Evolutionary conservation across 2,329 filamentous ascomycete genomes (phyloP), one percentile per base, ranked within the genome.

Genomic region (Colletotrichum musae): DNA sequence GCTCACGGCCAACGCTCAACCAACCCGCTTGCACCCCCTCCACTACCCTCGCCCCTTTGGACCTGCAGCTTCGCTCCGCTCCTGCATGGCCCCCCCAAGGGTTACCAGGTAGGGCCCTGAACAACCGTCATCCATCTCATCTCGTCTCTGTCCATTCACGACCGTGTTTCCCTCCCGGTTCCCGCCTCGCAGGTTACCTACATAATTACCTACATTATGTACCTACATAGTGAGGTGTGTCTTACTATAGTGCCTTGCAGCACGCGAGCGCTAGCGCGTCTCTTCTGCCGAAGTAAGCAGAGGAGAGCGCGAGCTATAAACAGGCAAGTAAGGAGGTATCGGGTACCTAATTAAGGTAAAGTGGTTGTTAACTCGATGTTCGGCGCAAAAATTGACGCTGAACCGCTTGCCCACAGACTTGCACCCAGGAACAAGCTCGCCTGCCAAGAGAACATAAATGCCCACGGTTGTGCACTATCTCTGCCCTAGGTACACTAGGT

Each of bases 51-150:
- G 32, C 32, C 41, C 50, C 61, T 66, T 66, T 60, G 51, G 56
- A 65, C 41, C 32, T 69, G 62, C 62, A 69, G 62, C 53, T 66
- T 61, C 66, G 66, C 62, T 66, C 66, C 66, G 66, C 62, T 69
- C 43, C 62, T 69, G 66, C 62, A 69, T 58, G 53, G 64, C 18
- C 39, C 59, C 59, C 47, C 59, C 47, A 61, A 48, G 58, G 48
- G 50, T 4, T 36, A 12, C 32, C 9, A 36, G 32, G 32, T 36
- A 61, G 48, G 50, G 47, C 61, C 58, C 41, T 54, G 57, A 36
- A 32, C 28, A 28, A 21, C 10, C 24, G 10, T 24, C 51, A 56
- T 57, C 66, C 66, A 60, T 69, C 62, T 69, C 66, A 69, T 69
- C 66, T 69, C 66, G 60, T 43, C 36, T 52, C 51, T 51, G 32